These are phyloP conservation scores for Podila minutissima DNA, from an alignment of 192 early-diverging fungal genomes.

Conservation along the genomic window DNA sequence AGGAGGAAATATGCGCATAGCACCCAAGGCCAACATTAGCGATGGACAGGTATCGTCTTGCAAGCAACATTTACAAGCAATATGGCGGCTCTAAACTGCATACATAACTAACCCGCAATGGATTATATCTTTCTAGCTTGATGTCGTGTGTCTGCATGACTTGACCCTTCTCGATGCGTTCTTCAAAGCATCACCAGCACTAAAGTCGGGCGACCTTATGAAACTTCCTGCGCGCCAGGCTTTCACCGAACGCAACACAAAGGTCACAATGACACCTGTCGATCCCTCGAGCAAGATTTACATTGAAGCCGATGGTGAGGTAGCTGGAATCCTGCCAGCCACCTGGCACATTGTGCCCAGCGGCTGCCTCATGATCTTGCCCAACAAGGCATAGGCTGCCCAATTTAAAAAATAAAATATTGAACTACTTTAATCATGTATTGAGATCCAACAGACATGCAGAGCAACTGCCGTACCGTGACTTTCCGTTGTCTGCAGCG, in stretches of 20 bases:
- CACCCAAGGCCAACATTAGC: conserved; percentile 27
- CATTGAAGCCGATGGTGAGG: conserved; percentile 40
- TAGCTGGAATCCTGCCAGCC: conserved; percentile 39
- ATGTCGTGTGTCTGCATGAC: conserved; percentile 36
- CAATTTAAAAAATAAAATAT: neutral
- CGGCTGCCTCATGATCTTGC: conserved; percentile 33
- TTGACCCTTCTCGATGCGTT: conserved; percentile 21
- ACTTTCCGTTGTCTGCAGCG: too few relatives aligned
- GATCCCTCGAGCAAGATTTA: conserved; percentile 16
- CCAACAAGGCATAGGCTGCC: neutral
- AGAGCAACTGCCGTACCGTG: too few relatives aligned
- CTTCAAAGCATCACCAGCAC: conserved; percentile 26
- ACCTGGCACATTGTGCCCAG: conserved; percentile 27
- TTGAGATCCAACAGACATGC: too few relatives aligned
- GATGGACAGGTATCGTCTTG: conserved; percentile 20
- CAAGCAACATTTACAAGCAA: too few relatives aligned
- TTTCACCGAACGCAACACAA: conserved; percentile 18
- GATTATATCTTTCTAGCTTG: conserved; percentile 14
- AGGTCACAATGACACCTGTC: conserved; percentile 27
- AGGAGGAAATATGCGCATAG: conserved; percentile 47
- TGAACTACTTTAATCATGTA: too few relatives aligned
- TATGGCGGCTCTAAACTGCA: too few relatives aligned
- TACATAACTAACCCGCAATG: neutral
- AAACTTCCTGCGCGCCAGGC: conserved; percentile 24
- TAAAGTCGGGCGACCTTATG: conserved; percentile 39